phyloP scores from a whole-genome alignment of 75 land plant genomes.

The Azolla pinnata region DNA sequence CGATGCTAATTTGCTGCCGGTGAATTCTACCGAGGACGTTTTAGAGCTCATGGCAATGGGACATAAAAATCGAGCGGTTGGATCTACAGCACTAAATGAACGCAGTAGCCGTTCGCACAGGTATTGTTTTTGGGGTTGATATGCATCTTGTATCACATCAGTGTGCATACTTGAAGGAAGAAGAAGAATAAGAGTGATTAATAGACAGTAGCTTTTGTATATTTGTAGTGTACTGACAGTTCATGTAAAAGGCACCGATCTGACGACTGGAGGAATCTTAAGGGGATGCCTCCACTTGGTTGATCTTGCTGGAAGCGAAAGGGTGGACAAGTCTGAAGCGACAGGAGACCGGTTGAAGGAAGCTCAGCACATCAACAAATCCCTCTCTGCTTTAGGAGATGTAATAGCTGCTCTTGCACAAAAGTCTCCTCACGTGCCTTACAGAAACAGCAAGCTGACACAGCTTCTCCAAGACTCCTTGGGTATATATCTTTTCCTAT shows the following conservation, averaged over 20 bases:
- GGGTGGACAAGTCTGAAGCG: constrained; percentile 64
- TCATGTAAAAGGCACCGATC: constrained; percentile 51
- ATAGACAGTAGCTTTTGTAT: too few species aligned
- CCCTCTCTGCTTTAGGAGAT: constrained; percentile 61
- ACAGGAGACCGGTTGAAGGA: constrained; percentile 59
- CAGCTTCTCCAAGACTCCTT: constrained; percentile 65
- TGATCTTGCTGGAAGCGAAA: constrained; percentile 70
- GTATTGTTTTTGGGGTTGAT: constrained; percentile 19
- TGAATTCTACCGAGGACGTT: constrained; percentile 44
- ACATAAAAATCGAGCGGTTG: constrained; percentile 53
- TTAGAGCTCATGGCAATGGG: constrained; percentile 50
- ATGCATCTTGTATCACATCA: too few species aligned
- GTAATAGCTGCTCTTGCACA: constrained; percentile 58
- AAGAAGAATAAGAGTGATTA: too few species aligned
- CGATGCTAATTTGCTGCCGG: constrained; percentile 49
- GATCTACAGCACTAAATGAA: constrained; percentile 59
- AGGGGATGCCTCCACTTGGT: constrained; percentile 59
- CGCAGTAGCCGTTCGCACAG: constrained; percentile 69
- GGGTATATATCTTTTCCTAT: constrained; percentile 23
- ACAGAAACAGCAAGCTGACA: constrained; percentile 67
- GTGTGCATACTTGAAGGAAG: too few species aligned
- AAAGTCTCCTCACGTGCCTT: constrained; percentile 48
- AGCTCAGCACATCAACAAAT: constrained; percentile 65
- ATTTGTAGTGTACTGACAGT: constrained; percentile 51
- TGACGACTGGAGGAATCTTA: constrained; percentile 35